These are phyloP conservation scores for Neurospora sp. DNA, from an alignment of 495 filamentous ascomycete genomes.

Conservation along the genomic window DNA sequence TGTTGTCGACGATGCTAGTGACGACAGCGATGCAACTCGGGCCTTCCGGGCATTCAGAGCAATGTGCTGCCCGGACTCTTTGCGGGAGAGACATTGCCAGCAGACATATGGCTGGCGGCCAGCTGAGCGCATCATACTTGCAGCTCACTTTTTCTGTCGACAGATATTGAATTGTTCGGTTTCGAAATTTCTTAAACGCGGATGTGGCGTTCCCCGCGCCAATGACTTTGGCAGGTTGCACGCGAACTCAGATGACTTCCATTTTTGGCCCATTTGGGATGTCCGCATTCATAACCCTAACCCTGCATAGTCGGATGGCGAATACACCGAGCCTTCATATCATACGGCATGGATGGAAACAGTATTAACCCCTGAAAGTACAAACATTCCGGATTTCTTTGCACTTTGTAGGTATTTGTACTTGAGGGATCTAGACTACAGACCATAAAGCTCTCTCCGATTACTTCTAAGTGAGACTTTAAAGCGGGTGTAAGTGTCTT, in stretches of 20 bases:
- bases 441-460: too few relatives aligned
- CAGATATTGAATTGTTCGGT: not conserved
- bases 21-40: not conserved
- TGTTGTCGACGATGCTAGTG: not conserved
- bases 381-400: too few relatives aligned
- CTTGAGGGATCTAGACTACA: too few relatives aligned
- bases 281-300: not conserved
- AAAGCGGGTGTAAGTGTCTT: too few relatives aligned
- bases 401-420: too few relatives aligned
- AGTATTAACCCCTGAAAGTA: too few relatives aligned
- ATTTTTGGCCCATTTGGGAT: not conserved
- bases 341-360: not conserved
- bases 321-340: not conserved
- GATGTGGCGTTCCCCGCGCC: not conserved
- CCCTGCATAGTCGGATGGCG: not conserved
- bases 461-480: too few relatives aligned
- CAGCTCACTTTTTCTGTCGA: not conserved
- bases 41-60: not conserved
- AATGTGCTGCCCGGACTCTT: not conserved
- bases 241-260: slow-evolving; percentile 14
- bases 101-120: slow-evolving; percentile 20
- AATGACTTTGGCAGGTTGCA: not conserved
- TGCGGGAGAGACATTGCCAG: slow-evolving; percentile 18
- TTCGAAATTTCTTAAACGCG: not conserved
- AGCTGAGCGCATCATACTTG: slow-evolving; percentile 16